Base-by-base conservation (phyloP, 192 early-diverging fungal genomes). In the Rhizophagus prolifer region DNA sequence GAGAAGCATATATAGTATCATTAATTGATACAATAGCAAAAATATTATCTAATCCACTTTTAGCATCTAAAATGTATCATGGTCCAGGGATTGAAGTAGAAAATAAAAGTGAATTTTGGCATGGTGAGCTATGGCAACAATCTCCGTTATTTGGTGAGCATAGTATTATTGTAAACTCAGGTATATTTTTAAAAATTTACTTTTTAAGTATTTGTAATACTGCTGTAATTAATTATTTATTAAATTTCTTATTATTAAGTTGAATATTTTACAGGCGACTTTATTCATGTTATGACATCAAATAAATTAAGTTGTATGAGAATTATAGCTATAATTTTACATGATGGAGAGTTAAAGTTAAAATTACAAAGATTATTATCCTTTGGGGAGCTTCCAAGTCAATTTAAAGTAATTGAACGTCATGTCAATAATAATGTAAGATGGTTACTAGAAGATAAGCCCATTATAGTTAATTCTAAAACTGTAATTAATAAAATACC, bases 21-120 rank as follows among this genome's bases (percentile, higher is more conserved):
- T 4, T 70, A 10, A 9, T 21, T 21, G 67, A 70, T 25, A 16
- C 16, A 23, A 10, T 70, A 25, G 8, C 34, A 44, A 31, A 50
- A 25, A 44, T 70, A 4, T 19, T 70, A 16, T 41, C 34, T 50
- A 70, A 70, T 26, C 38, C 38, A 8, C 0, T 0, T 3, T 10
- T 70, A n/a, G 13, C 7, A 14, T 14, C 67, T 10, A 41, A 70
- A 23, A 44, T 70, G 38, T 70, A 70, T 26, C 21, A 41, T 50
- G 67, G 67, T 10, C 19, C 21, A 25, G 67, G 44, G 4, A 70
- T 70, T 47, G 67, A 70, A 70, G 25, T 21, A 7, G 16, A 70
- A 44, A 36, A 70, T 21, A 70, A 41, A 50, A 25, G 7, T 25
- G 67, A 70, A 70, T 70, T 70, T 25, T 70, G 67, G 46, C 67